Evolutionary conservation across 331 rosid species (phyloP).

Genomic region (Erythrophleum ivorense): DNA sequence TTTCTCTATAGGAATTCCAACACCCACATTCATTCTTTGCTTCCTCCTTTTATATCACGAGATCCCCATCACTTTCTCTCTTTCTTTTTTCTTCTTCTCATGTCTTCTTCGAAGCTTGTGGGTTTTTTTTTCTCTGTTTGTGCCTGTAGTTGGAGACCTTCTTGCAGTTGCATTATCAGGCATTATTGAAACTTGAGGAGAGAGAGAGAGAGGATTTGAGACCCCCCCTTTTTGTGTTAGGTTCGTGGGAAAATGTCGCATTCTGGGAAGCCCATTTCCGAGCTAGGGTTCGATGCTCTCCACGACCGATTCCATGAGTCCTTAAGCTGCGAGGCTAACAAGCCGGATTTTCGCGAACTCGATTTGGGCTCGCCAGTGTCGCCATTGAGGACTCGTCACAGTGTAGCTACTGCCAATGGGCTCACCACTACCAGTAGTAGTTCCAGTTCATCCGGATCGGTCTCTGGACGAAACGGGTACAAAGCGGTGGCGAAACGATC

Average conservation of each 20-base stretch:
- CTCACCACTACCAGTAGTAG: conserved; percentile 61
- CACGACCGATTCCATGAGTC: conserved; percentile 65
- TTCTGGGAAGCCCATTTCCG: conserved; percentile 59
- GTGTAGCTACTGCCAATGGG: conserved; percentile 51
- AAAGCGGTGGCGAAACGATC: conserved; percentile 46
- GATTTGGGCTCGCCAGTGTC: conserved; percentile 91
- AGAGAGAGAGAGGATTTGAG: conserved; percentile 20
- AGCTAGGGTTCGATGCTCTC: conserved; percentile 51
- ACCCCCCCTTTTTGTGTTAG: conserved; percentile 13
- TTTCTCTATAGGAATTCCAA: conserved; percentile 20
- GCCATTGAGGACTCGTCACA: conserved; percentile 62
- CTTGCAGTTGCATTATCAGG: conserved; percentile 24
- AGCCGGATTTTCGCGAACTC: conserved; percentile 84
- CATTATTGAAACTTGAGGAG: conserved; percentile 44
- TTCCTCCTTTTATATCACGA: conserved; percentile 71
- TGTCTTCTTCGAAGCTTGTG: conserved; percentile 42
- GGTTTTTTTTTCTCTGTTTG: background rate
- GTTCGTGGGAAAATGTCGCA: conserved; percentile 63
- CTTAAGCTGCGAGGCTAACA: conserved; percentile 67
- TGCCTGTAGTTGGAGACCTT: conserved; percentile 29
- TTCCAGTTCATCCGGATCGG: conserved; percentile 75
- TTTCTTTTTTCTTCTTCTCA: conserved; percentile 23
- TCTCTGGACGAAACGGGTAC: conserved; percentile 53
- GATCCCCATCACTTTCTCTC: conserved; percentile 59
- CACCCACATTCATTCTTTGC: conserved; percentile 79